Percentiles rank a stretch among this genome's conserved stretches.
Conservation (phyloP, 768 basidiomycete species). For the Mycena albidolilacea region DNA sequence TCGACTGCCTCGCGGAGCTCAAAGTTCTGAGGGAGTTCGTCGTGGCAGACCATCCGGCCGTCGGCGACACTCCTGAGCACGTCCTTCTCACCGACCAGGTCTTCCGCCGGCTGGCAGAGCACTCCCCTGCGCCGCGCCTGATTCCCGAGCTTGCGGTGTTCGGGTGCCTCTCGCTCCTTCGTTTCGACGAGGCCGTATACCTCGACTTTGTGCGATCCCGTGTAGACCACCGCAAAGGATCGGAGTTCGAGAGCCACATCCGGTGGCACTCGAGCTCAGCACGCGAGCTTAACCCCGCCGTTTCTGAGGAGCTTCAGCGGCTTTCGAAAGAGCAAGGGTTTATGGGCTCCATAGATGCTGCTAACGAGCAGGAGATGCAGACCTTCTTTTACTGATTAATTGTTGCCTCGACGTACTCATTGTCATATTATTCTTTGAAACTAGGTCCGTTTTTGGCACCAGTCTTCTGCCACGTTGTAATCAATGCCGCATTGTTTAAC, state of each 20-base stretch:
- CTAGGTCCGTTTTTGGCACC: too few relatives aligned
- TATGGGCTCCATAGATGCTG: conserved; percentile 23
- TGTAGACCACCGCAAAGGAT: background rate
- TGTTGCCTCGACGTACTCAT: too few relatives aligned
- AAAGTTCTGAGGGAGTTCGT: conserved; percentile 10
- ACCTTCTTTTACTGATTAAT: conserved; percentile 28
- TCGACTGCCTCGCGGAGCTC: conserved; percentile 13
- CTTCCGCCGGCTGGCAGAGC: conserved; percentile 8
- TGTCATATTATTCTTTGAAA: too few relatives aligned
- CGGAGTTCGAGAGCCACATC: conserved; percentile 21
- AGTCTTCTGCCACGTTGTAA: too few relatives aligned
- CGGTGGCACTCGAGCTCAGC: conserved; percentile 22
- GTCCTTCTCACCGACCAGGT: conserved; percentile 24
- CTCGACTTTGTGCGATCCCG: conserved; percentile 25
- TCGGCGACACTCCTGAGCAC: background rate
- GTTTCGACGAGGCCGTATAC: conserved; percentile 26
- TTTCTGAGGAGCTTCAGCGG: conserved; percentile 6
- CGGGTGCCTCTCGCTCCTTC: conserved; percentile 30
- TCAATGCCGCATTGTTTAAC: too few relatives aligned
- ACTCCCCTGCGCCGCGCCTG: background rate
- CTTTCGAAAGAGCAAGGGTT: background rate
- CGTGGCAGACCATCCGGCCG: conserved; percentile 26
- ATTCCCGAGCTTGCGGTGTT: conserved; percentile 26
- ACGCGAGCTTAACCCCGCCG: conserved; percentile 9
- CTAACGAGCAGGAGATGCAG: conserved; percentile 26